Evolutionary conservation across 306 rosid genomes (phyloP).

Genomic region (Dalbergia cochinchinensis): DNA sequence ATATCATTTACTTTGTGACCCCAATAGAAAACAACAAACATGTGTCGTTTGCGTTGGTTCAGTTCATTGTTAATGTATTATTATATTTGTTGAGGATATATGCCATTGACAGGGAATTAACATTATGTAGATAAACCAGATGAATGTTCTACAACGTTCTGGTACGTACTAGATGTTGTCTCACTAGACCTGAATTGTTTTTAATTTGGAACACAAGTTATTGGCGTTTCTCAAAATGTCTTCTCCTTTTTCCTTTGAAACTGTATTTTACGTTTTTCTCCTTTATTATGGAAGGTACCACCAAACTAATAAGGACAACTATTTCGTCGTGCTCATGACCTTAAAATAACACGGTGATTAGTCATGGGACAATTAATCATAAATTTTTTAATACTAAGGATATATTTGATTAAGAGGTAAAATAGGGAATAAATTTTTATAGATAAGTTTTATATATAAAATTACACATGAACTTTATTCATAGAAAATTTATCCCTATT

Average conservation of each 20-base stretch:
- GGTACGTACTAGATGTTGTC: conserved; percentile 31
- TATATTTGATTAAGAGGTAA: no score
- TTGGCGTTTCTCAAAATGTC: neutral
- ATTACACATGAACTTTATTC: no score
- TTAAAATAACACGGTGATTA: neutral
- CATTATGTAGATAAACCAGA: neutral
- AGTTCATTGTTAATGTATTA: neutral
- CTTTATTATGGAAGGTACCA: neutral
- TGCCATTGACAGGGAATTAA: neutral
- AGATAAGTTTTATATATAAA: no score
- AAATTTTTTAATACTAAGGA: neutral
- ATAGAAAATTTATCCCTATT: no score
- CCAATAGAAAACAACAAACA: neutral
- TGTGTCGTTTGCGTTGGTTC: neutral
- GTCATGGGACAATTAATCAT: neutral
- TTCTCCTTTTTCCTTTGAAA: neutral
- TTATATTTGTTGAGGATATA: conserved; percentile 10
- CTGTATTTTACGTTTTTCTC: neutral
- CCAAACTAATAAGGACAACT: conserved; percentile 15
- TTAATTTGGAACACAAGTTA: conserved; percentile 10
- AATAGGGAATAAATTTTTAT: no score
- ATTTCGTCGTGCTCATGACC: neutral
- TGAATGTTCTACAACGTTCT: conserved; percentile 42
- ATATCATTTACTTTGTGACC: neutral
- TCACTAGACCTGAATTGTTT: neutral